Evolutionary conservation across 331 rosid species (phyloP).

Genomic region (Stylosanthes scabra): DNA sequence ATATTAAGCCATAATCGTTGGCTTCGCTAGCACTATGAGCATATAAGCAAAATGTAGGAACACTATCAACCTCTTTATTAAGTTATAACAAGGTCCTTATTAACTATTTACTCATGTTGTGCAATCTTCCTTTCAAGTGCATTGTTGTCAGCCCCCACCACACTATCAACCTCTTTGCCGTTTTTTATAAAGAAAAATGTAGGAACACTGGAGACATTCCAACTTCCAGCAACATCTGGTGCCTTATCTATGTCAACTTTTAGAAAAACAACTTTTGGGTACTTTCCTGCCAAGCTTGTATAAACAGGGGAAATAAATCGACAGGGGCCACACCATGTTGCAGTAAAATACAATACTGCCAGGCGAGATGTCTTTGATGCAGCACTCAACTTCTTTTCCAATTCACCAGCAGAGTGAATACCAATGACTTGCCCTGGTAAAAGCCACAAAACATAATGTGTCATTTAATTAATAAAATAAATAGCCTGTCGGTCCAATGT

Average conservation of each 20-base stretch:
- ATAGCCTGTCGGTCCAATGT: too few relatives aligned
- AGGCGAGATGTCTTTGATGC: constrained; percentile 74
- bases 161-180: constrained; percentile 70
- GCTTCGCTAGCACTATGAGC: constrained; percentile 9
- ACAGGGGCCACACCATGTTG: constrained; percentile 96
- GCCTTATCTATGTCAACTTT: constrained; percentile 86
- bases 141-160: constrained; percentile 71
- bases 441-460: constrained; percentile 17
- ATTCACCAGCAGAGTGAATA: constrained; percentile 62
- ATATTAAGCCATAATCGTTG: constrained; percentile 21
- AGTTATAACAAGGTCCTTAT: neutral
- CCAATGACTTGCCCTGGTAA: constrained; percentile 72
- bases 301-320: constrained; percentile 70
- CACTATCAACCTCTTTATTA: neutral
- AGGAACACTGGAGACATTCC: constrained; percentile 83
- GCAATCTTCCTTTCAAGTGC: constrained; percentile 69
- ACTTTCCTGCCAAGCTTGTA: constrained; percentile 73
- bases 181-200: constrained; percentile 73
- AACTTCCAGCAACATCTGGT: constrained; percentile 64
- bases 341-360: constrained; percentile 79
- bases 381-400: constrained; percentile 65
- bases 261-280: constrained; percentile 66
- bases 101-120: constrained; percentile 47
- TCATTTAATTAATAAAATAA: constrained; percentile 10
- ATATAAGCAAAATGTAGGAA: constrained; percentile 28